These are phyloP conservation scores for Phaeotremella fagi DNA, from an alignment of 768 basidiomycete genomes.

Conservation along the genomic window DNA sequence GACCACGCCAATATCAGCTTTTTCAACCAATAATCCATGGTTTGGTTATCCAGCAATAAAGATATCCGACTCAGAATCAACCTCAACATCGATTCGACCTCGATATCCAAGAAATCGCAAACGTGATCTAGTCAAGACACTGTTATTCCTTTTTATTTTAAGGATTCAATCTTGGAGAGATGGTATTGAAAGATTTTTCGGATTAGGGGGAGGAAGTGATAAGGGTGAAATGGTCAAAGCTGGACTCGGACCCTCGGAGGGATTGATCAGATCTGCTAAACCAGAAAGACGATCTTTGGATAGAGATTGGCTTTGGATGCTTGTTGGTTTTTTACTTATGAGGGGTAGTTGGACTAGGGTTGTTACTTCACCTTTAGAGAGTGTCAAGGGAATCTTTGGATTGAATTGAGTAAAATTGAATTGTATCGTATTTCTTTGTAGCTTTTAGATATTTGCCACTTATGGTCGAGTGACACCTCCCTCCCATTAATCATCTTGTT, in stretches of 20 bases:
- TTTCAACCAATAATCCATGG: conserved; percentile 41
- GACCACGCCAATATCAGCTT: conserved; percentile 28
- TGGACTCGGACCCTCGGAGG: conserved; percentile 7
- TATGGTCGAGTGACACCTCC: too few relatives aligned
- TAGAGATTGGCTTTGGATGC: conserved; percentile 39
- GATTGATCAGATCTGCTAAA: not conserved
- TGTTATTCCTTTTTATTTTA: conserved; percentile 44
- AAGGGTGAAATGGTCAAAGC: not conserved
- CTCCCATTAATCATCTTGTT: too few relatives aligned
- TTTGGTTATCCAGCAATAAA: conserved; percentile 45
- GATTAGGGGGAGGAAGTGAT: conserved; percentile 11
- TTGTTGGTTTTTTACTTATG: conserved; percentile 30
- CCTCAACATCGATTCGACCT: conserved; percentile 20
- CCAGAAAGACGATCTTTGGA: conserved; percentile 7
- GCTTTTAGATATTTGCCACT: too few relatives aligned
- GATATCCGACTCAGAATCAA: conserved; percentile 10
- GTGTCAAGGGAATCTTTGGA: conserved; percentile 28
- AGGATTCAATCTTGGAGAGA: conserved; percentile 34
- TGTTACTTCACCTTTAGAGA: conserved; percentile 20
- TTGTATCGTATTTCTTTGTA: too few relatives aligned
- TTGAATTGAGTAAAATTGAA: too few relatives aligned
- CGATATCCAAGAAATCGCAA: conserved; percentile 39
- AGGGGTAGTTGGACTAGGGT: conserved; percentile 33
- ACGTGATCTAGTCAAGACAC: conserved; percentile 45
- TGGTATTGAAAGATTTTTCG: conserved; percentile 25